A percentile compares a stretch with the other conserved stretches of the same genome.
Conservation (phyloP, 1,139 yeast genomes). For the Candida freyschussii region DNA sequence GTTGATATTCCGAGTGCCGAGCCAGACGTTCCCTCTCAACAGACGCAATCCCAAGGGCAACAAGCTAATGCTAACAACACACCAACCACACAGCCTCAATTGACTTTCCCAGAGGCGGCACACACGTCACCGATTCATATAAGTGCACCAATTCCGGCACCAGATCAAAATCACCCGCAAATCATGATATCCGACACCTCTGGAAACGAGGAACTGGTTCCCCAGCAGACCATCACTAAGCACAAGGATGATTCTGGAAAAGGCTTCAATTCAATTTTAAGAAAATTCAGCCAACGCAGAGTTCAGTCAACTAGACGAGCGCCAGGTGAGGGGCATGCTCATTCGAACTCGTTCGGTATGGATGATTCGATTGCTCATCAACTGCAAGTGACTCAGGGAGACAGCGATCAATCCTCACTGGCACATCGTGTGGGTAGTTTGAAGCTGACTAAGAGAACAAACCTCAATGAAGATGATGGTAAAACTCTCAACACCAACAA, state of each 20-base stretch:
- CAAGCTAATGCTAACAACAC: conserved; percentile 22
- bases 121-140: conserved; percentile 48
- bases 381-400: conserved; percentile 2
- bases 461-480: conserved; percentile 14
- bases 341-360: conserved; percentile 7
- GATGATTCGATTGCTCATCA: conserved; percentile 7
- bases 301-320: conserved; percentile 24
- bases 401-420: conserved; percentile 11
- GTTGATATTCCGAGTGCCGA: conserved; percentile 19
- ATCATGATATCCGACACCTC: conserved; percentile 17
- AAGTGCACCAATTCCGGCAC: conserved; percentile 21
- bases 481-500: conserved; percentile 23
- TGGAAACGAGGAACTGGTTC: conserved; percentile 21
- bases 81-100: conserved; percentile 33
- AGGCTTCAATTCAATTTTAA: conserved; percentile 28
- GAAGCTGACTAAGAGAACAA: conserved; percentile 14
- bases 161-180: conserved; percentile 24
- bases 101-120: conserved; percentile 63
- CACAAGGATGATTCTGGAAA: conserved; percentile 16
- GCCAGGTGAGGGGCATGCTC: conserved; percentile 8
- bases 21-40: conserved; percentile 5
- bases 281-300: conserved; percentile 27
- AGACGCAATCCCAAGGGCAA: conserved; percentile 4
- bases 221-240: conserved; percentile 18
- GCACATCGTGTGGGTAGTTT: conserved; percentile 25